Evolutionary conservation across 2,329 filamentous ascomycete genomes (phyloP).

Genomic region (Colletotrichum neosansevieriae): DNA sequence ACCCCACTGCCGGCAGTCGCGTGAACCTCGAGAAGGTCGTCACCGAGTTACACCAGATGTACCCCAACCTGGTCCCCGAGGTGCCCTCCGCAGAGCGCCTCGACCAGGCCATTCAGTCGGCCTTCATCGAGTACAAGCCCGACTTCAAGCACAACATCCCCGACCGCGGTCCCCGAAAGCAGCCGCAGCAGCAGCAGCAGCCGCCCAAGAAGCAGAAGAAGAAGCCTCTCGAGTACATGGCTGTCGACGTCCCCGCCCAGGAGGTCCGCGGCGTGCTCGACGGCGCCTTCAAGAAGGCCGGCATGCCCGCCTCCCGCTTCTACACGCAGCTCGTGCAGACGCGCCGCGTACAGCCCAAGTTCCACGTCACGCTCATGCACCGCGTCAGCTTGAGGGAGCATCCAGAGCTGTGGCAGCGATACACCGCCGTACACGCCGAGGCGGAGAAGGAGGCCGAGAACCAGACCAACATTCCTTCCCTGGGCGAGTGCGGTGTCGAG

Average conservation of each 20-base stretch:
- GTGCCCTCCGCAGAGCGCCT: constrained; percentile 80
- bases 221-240: constrained; percentile 68
- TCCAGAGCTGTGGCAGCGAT: constrained; percentile 81
- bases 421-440: constrained; percentile 69
- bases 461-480: constrained; percentile 47
- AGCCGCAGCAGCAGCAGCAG: constrained; percentile 47
- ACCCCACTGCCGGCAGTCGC: constrained; percentile 81
- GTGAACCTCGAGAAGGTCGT: constrained; percentile 87
- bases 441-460: constrained; percentile 49
- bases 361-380: constrained; percentile 96
- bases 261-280: constrained; percentile 70
- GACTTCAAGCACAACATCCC: constrained; percentile 81
- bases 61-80: constrained; percentile 79
- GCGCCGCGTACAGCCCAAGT: constrained; percentile 83
- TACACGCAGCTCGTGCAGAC: constrained; percentile 81
- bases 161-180: constrained; percentile 61
- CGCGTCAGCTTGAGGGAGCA: constrained; percentile 71
- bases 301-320: constrained; percentile 67
- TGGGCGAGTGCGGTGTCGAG: constrained; percentile 75
- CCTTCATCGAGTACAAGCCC: constrained; percentile 82
- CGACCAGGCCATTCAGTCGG: constrained; percentile 81
- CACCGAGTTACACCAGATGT: constrained; percentile 76
- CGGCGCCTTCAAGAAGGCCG: constrained; percentile 70
- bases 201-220: constrained; percentile 55
- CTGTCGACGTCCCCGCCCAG: constrained; percentile 58